Base-by-base conservation (phyloP, 371 early-diverging fungal species). In the Dentiscutata heterogama region DNA sequence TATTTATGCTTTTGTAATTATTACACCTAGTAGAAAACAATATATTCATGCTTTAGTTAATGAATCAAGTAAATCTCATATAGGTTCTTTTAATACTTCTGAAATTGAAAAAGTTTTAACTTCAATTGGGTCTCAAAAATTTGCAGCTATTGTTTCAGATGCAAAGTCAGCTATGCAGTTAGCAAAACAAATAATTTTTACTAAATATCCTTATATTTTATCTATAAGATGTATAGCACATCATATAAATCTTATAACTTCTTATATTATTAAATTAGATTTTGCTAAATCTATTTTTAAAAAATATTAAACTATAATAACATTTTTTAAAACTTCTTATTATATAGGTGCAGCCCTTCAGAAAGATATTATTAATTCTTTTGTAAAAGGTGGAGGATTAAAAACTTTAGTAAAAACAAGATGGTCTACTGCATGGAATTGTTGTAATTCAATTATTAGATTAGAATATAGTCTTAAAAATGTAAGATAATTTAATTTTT, bases 201-300 rank as follows among this genome's bases (percentile, higher is more conserved):
- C 39, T 46, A 70, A 22, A 70, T 70, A 50, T 70, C 3, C 8
- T 27, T 8, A 10, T 70, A 70, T 70, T 14, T 27, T 70, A 10
- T n/a, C 46, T 6, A 70, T 74, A 16, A 2, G 56, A 13, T 74
- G 74, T n/a, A 74, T 74, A 18, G n/a, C 35, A n/a, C 27, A 74
- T 54, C 16, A 56, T 54, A 74, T 74, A 25, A 74, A 56, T 74
- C 29, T 74, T 8, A 51, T 74, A 16, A 74, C 58, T 5, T 54
- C 53, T 5, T 3, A 70, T 42, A 39, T 70, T 22, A 29, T 8
- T 22, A 50, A 50, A 70, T 70, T 70, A n/a, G 10, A 18, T 18
- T n/a, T n/a, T n/a, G n/a, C n/a, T n/a, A n/a, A n/a, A n/a, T n/a
- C n/a, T n/a, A n/a, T n/a, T n/a, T n/a, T n/a, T n/a, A n/a, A n/a